Evolutionary conservation across 805 yeast genomes (phyloP).

Genomic region (Lachancea meyersii): DNA sequence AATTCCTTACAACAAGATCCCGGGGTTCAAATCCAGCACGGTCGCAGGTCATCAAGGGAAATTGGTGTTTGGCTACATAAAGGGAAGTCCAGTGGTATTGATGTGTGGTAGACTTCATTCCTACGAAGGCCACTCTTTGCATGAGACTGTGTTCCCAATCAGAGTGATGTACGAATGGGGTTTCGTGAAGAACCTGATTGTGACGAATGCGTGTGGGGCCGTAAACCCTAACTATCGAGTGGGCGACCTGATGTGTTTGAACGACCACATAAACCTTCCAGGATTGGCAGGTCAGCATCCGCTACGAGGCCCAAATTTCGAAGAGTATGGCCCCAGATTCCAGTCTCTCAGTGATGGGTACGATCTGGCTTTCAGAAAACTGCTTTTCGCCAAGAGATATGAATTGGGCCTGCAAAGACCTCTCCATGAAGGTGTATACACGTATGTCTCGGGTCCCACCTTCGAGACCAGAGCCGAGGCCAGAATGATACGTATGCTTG

Average conservation of each 20-base stretch:
- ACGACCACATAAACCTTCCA: conserved; percentile 85
- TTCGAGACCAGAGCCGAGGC: conserved; percentile 91
- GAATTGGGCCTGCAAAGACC: conserved; percentile 45
- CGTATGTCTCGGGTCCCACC: conserved; percentile 87
- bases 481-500: conserved; percentile 59
- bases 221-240: conserved; percentile 57
- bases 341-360: conserved; percentile 87
- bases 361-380: conserved; percentile 60
- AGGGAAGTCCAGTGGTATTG: conserved; percentile 73
- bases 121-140: conserved; percentile 85
- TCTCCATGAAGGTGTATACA: conserved; percentile 82
- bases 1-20: conserved; percentile 62
- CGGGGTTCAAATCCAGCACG: conserved; percentile 75
- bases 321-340: conserved; percentile 77
- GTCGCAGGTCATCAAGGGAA: conserved; percentile 89
- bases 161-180: conserved; percentile 66
- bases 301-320: conserved; percentile 78
- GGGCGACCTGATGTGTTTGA: conserved; percentile 87
- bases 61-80: conserved; percentile 69
- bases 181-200: conserved; percentile 50
- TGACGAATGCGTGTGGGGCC: conserved; percentile 98
- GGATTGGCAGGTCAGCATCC: conserved; percentile 89
- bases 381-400: conserved; percentile 50
- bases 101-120: conserved; percentile 93
- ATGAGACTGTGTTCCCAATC: conserved; percentile 78